phyloP scores from a whole-genome alignment of 768 basidiomycete genomes.

The Astraeus odoratus region DNA sequence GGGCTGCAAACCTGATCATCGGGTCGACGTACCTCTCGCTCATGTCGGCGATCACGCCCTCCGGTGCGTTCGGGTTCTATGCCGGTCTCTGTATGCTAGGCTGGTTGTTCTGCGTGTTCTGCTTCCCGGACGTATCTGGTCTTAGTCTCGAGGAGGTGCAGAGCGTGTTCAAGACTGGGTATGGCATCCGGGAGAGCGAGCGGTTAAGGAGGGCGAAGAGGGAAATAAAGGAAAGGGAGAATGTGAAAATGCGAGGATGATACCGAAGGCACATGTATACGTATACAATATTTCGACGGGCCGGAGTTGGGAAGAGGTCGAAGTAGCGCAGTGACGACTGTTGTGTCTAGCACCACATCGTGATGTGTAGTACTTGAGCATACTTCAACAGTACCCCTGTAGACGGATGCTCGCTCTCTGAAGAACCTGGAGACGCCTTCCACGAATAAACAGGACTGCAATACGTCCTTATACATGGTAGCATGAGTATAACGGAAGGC shows the following conservation, averaged over 20 bases:
- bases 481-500: no score
- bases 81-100: constrained; percentile 65
- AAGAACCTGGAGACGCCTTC: no score
- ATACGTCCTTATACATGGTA: no score
- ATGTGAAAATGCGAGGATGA: constrained; percentile 2
- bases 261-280: no score
- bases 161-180: constrained; percentile 55
- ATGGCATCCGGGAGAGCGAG: constrained; percentile 55
- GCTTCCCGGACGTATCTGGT: constrained; percentile 79
- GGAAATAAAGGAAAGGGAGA: constrained; percentile 31
- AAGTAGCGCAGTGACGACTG: no score
- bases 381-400: no score
- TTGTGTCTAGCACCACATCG: no score
- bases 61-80: constrained; percentile 74
- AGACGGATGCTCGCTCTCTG: no score
- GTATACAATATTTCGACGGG: neutral
- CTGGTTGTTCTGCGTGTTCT: constrained; percentile 59
- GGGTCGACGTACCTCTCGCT: constrained; percentile 75
- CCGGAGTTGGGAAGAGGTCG: neutral
- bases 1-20: constrained; percentile 72
- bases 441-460: no score
- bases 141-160: constrained; percentile 62
- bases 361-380: no score
- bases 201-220: constrained; percentile 40
- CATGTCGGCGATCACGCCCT: constrained; percentile 65